A percentile compares a stretch with the other conserved stretches of the same genome.
These are phyloP conservation scores for Quercus phellos DNA, from an alignment of 331 rosid genomes.

Conservation along the genomic window DNA sequence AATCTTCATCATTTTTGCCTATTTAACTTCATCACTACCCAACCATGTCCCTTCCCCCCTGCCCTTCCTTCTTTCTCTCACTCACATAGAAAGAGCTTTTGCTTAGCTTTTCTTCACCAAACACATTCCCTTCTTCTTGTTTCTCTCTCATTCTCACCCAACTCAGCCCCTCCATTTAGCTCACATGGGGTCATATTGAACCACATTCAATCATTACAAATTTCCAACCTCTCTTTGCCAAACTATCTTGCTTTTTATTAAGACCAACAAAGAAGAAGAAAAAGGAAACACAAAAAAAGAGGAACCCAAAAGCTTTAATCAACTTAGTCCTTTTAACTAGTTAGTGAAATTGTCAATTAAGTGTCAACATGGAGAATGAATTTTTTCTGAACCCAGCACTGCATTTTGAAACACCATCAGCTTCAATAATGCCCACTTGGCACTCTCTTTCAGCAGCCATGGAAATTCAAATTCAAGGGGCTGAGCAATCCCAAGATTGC, in stretches of 20 bases:
- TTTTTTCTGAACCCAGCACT: slow-evolving; percentile 44
- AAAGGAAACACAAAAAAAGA: slow-evolving; percentile 11
- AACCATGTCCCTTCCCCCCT: slow-evolving; percentile 21
- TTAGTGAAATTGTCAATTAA: background rate
- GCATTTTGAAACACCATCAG: slow-evolving; percentile 30
- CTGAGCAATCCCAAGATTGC: slow-evolving; percentile 39
- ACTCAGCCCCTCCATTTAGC: slow-evolving; percentile 10
- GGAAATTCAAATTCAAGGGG: slow-evolving; percentile 49
- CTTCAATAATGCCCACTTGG: slow-evolving; percentile 44
- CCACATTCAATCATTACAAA: slow-evolving; percentile 26
- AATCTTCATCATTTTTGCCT: slow-evolving; percentile 19
- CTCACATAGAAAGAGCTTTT: slow-evolving; percentile 6
- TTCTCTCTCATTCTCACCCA: slow-evolving; percentile 7
- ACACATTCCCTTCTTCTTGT: slow-evolving; percentile 14
- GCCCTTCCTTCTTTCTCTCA: slow-evolving; percentile 1
- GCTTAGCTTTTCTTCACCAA: slow-evolving; percentile 28
- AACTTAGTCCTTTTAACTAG: background rate
- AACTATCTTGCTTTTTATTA: slow-evolving; percentile 10
- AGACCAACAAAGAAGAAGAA: slow-evolving; percentile 14
- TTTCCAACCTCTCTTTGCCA: slow-evolving; percentile 21
- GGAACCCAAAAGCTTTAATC: slow-evolving; percentile 5
- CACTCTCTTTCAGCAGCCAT: slow-evolving; percentile 39
- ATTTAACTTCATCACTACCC: slow-evolving; percentile 31
- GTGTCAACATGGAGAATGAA: slow-evolving; percentile 47
- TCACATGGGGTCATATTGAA: slow-evolving; percentile 23